These are phyloP conservation scores for Astraeus odoratus DNA, from an alignment of 768 basidiomycete genomes.

Conservation along the genomic window DNA sequence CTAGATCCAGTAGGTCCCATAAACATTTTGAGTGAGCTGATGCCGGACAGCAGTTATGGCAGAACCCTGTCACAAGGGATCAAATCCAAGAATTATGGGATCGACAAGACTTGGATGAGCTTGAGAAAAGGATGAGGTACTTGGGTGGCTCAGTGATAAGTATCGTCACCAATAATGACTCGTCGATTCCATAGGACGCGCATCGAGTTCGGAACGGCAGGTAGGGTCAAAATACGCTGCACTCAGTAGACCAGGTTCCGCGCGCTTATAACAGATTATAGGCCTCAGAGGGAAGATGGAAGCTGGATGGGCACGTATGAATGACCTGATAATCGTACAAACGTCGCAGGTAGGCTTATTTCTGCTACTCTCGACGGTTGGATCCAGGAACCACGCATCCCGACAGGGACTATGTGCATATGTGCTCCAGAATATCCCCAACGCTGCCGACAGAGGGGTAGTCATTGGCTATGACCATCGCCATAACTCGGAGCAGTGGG, in stretches of 20 bases:
- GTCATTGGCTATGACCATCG: conserved; percentile 88
- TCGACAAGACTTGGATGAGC: conserved; percentile 22
- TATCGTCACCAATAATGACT: neutral
- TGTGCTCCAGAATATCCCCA: conserved; percentile 43
- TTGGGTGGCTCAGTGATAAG: neutral
- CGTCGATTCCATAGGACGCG: conserved; percentile 38
- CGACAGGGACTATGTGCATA: conserved; percentile 72
- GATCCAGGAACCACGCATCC: neutral
- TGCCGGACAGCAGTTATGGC: neutral
- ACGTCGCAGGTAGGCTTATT: conserved; percentile 57
- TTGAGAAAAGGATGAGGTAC: conserved; percentile 39
- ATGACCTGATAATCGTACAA: conserved; percentile 78
- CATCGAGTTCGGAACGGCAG: conserved; percentile 86
- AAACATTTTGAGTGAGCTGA: neutral
- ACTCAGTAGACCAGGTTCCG: too few species aligned
- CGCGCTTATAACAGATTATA: conserved; percentile 18
- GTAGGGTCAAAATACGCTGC: too few species aligned
- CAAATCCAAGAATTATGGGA: conserved; percentile 32
- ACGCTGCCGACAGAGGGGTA: conserved; percentile 56
- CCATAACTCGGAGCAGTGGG: conserved; percentile 74
- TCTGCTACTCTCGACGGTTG: neutral
- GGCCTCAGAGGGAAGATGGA: conserved; percentile 80
- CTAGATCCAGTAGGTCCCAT: conserved; percentile 35
- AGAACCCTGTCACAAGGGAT: conserved; percentile 34
- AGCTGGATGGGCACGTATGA: conserved; percentile 89